Evolutionary conservation across 2,329 filamentous ascomycete species (phyloP).

Genomic region (Penicillium sp.): DNA sequence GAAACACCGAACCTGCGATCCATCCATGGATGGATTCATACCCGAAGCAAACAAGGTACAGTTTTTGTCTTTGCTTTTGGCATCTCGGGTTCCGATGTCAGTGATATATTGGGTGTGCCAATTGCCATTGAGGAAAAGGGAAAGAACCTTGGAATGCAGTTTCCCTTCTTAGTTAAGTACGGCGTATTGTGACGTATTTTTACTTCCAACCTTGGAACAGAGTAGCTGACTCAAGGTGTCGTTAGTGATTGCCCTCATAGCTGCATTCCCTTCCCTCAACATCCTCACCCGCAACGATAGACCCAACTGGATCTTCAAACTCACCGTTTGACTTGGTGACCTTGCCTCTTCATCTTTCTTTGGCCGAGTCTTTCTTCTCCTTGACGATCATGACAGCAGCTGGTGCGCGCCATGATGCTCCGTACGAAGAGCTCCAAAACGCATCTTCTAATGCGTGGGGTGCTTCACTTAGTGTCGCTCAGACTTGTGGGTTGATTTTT

Average conservation of each 20-base stretch:
- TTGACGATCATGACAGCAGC: background rate
- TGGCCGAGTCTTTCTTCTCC: background rate
- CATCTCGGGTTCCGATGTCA: no score
- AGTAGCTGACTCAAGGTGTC: background rate
- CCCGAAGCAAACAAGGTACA: no score
- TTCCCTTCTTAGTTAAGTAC: no score
- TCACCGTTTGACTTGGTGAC: background rate
- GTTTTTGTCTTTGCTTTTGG: no score
- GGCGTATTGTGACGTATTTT: no score
- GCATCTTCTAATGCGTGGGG: background rate
- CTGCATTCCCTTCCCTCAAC: background rate
- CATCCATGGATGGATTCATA: no score
- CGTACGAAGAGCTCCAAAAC: background rate
- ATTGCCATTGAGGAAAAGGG: no score
- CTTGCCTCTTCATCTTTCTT: background rate
- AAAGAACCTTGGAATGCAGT: no score
- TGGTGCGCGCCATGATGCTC: background rate
- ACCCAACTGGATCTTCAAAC: background rate
- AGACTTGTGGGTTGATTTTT: background rate
- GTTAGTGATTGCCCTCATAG: background rate
- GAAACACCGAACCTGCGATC: no score
- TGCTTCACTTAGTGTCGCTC: background rate
- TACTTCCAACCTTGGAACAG: no score
- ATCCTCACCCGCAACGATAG: background rate
- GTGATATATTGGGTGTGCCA: no score